Evolutionary conservation across 805 yeast genomes (phyloP), one percentile per base, ranked within the genome.

Genomic region (Ogataea salicorniae): DNA sequence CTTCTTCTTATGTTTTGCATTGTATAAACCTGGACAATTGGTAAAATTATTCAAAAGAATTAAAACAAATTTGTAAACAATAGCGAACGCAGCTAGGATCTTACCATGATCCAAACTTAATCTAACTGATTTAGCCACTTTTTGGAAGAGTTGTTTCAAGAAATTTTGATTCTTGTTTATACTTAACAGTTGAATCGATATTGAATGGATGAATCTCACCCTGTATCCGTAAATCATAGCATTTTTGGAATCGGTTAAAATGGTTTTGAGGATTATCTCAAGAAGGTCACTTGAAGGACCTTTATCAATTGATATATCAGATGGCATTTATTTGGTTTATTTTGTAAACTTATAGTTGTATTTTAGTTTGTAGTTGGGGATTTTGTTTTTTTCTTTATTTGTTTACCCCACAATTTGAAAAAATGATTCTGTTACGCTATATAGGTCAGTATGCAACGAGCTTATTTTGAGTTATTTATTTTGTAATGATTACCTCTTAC

Each of bases 31-130:
- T 8, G 22, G 17, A 34, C 31, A 29, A 22, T 17, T 15, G 9
- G 45, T 35, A 4, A 45, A n/a, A 29, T 29, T 34, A 26, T 43
- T 42, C 39, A 58, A 34, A n/a, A 40, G n/a, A 5, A 50, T 37
- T 15, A 59, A 48, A 0, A 49, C 13, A 2, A 45, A 17, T 31
- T 60, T 58, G 51, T 64, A 66, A 13, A 63, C 40, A 9, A 65
- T 41, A 3, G 69, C 69, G 52, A 62, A 66, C 1, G 49, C 42
- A 9, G 65, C 66, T 23, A 66, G 50, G 1, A 64, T 52, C 39
- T 63, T 63, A 7, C 69, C 70, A 49, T 66, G 70, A 26, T 59
- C 59, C 3, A 62, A 34, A 17, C 67, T 63, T 52, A 63, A 44
- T 18, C 46, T 47, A 3, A 61, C 48, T 41, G 62, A 51, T 38